These are phyloP conservation scores for Magnaporthiopsis rhizophila DNA, from an alignment of 2,329 filamentous ascomycete genomes.

Conservation along the genomic window DNA sequence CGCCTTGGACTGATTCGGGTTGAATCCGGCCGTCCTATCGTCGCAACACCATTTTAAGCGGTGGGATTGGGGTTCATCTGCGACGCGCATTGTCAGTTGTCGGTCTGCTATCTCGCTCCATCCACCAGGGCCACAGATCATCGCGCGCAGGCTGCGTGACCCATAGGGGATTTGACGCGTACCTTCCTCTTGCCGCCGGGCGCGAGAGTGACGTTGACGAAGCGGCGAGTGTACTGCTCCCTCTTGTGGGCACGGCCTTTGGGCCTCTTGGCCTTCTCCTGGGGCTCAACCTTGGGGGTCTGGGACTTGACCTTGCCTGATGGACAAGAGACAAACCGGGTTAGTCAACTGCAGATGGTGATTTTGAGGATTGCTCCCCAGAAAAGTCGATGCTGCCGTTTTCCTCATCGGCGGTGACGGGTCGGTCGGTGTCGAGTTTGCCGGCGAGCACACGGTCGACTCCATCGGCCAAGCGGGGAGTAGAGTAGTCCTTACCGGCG, in stretches of 20 bases:
- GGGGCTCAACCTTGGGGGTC: constrained; percentile 81
- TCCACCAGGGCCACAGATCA: neutral
- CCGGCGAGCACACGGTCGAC: neutral
- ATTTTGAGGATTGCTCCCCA: neutral
- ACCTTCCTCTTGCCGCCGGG: constrained; percentile 95
- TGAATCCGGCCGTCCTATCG: neutral
- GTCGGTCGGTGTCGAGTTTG: neutral
- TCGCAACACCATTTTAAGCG: constrained; percentile 11
- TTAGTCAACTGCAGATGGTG: neutral
- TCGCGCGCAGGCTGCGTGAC: neutral
- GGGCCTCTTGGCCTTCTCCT: constrained; percentile 94
- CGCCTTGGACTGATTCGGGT: neutral
- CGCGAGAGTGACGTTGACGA: constrained; percentile 94
- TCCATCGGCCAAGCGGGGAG: neutral
- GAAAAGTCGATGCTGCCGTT: neutral
- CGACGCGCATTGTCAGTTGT: neutral
- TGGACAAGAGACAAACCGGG: neutral
- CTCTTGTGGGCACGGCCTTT: constrained; percentile 98
- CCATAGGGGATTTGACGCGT: constrained; percentile 22
- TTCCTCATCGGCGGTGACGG: neutral
- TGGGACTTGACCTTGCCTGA: constrained; percentile 89
- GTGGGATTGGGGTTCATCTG: constrained; percentile 19
- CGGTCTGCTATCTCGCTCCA: neutral
- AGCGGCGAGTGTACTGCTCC: constrained; percentile 91
- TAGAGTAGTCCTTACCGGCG: constrained; percentile 4